phyloP scores from a whole-genome alignment of 441 rosid species.

The Erodium trifolium region DNA sequence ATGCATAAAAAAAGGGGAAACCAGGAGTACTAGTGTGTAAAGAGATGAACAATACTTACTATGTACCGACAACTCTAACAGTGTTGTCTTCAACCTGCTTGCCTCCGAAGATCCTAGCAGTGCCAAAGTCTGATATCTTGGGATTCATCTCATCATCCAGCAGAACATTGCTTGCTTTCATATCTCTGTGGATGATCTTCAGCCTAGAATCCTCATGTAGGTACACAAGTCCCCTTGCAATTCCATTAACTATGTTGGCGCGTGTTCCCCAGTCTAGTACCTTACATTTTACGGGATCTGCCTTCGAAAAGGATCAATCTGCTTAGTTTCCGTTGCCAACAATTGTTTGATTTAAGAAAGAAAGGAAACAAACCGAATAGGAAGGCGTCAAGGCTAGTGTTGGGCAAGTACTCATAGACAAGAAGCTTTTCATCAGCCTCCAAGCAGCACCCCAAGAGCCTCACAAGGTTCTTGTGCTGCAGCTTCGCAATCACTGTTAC shows the following conservation, averaged over 20 bases:
- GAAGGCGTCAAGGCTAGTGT: slow-evolving; percentile 38
- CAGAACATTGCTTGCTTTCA: slow-evolving; percentile 6
- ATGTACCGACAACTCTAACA: slow-evolving; percentile 30
- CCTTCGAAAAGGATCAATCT: not conserved
- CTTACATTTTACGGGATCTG: slow-evolving; percentile 27
- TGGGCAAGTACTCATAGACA: slow-evolving; percentile 38
- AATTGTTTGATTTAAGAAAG: not conserved
- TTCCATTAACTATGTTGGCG: slow-evolving; percentile 37
- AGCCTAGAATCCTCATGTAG: slow-evolving; percentile 43
- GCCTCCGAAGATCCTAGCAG: slow-evolving; percentile 31
- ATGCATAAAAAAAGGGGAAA: too few species aligned
- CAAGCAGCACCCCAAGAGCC: slow-evolving; percentile 38
- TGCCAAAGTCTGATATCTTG: slow-evolving; percentile 46
- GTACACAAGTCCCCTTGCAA: slow-evolving; percentile 44
- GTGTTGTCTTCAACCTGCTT: slow-evolving; percentile 32
- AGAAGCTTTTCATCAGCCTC: slow-evolving; percentile 39
- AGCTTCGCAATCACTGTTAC: slow-evolving; percentile 34
- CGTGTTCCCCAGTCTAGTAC: slow-evolving; percentile 39
- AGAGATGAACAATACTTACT: slow-evolving; percentile 26
- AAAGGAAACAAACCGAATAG: slow-evolving; percentile 26
- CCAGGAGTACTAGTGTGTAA: too few species aligned
- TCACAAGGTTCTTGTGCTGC: slow-evolving; percentile 42
- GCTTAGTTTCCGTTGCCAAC: too few species aligned
- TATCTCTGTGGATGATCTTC: not conserved
- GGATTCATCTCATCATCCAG: slow-evolving; percentile 42